Conservation (phyloP, 148 eudicot species). For the Silene conica region DNA sequence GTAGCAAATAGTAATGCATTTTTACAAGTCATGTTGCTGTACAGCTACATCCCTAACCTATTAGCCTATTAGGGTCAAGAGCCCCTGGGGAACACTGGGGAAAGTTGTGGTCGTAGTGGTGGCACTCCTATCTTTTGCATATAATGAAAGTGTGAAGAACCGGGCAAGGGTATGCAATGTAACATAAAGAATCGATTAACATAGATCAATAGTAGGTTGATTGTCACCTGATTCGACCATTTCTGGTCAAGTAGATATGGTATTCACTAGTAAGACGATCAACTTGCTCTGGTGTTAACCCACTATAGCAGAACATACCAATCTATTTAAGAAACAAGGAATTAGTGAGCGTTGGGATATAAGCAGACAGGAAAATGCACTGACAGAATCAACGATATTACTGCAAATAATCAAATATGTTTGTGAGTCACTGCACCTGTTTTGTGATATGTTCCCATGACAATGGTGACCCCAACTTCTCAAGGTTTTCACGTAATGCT, state of each 20-base stretch:
- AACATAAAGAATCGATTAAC: background rate
- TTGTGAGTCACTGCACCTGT: conserved; percentile 45
- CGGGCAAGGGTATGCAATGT: too few relatives aligned
- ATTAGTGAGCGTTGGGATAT: background rate
- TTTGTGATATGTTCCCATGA: conserved; percentile 99
- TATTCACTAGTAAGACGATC: conserved; percentile 79
- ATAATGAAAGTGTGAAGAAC: too few relatives aligned
- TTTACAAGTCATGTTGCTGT: too few relatives aligned
- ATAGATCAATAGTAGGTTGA: background rate
- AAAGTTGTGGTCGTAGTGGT: too few relatives aligned
- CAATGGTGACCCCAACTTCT: conserved; percentile 75
- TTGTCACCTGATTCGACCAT: conserved; percentile 91
- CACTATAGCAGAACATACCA: conserved; percentile 99
- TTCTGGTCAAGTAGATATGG: conserved; percentile 90
- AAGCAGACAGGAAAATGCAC: background rate
- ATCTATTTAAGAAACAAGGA: conserved; percentile 45
- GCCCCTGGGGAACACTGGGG: too few relatives aligned
- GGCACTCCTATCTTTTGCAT: too few relatives aligned
- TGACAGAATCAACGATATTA: background rate
- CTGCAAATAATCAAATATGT: background rate
- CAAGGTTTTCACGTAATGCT: conserved; percentile 70
- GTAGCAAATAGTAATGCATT: too few relatives aligned
- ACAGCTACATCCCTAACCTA: too few relatives aligned
- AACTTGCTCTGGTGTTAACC: conserved; percentile 93
- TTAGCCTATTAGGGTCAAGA: too few relatives aligned